These are phyloP conservation scores for Phytophthora chlamydospora DNA, from an alignment of 352 stramenopile species.

Conservation along the genomic window DNA sequence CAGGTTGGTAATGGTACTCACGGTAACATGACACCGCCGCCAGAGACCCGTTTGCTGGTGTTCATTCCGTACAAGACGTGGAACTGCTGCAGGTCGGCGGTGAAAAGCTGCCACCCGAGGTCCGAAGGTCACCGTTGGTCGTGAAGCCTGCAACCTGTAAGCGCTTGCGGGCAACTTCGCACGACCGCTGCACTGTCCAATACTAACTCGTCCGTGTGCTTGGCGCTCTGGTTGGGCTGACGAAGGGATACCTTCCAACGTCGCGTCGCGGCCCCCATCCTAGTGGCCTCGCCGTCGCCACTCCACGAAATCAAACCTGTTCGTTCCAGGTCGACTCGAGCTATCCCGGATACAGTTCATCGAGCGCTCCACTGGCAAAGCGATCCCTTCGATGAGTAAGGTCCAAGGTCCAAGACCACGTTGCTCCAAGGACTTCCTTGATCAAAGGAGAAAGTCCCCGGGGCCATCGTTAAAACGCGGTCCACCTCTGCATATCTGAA, in stretches of 20 bases:
- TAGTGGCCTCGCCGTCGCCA: constrained; percentile 9
- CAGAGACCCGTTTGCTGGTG: constrained; percentile 6
- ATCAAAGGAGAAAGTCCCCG: background rate
- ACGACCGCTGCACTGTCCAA: constrained; percentile 31
- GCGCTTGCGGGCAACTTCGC: background rate
- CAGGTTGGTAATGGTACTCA: constrained; percentile 12
- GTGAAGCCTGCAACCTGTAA: background rate
- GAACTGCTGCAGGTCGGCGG: background rate
- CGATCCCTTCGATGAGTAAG: too few species aligned
- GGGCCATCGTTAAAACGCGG: background rate
- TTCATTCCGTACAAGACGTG: background rate
- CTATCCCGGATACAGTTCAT: background rate
- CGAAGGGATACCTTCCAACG: constrained; percentile 3
- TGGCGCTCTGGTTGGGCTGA: constrained; percentile 1
- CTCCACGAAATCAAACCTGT: constrained; percentile 3
- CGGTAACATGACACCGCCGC: constrained; percentile 2
- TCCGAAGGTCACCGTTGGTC: too few species aligned
- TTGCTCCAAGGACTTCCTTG: background rate
- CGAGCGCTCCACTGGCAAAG: constrained; percentile 3
- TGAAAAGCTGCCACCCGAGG: too few species aligned
- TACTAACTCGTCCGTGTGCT: constrained; percentile 11
- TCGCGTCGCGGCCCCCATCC: constrained; percentile 13
- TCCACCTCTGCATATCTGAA: constrained; percentile 21
- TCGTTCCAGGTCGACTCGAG: constrained; percentile 5
- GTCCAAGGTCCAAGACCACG: too few species aligned